Conservation (phyloP, 1,284 basidiomycete genomes). For the Earliella scabrosa region DNA sequence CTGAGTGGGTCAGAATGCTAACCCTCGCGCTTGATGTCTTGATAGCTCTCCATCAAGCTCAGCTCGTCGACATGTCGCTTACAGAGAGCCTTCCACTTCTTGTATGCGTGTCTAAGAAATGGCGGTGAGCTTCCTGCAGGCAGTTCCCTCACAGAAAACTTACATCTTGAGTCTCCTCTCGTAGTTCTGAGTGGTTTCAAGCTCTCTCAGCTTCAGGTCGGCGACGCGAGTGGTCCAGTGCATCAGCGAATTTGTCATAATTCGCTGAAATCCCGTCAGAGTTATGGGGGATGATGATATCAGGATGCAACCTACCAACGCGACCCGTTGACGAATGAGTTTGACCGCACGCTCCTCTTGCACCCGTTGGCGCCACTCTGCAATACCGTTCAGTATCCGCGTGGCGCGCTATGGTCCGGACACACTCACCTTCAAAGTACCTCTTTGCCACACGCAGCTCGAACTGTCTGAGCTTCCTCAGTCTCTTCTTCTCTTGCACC, state of each 20-base stretch:
- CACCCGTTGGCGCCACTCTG: slow-evolving; percentile 54
- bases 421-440: slow-evolving; percentile 52
- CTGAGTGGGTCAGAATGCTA: slow-evolving; percentile 16
- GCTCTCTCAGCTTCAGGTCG: slow-evolving; percentile 70
- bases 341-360: slow-evolving; percentile 39
- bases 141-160: slow-evolving; percentile 20
- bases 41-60: slow-evolving; percentile 80
- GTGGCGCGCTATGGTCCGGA: background rate
- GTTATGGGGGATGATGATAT: background rate
- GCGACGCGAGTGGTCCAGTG: slow-evolving; percentile 76
- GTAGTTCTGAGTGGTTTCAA: slow-evolving; percentile 59
- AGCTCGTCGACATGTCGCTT: slow-evolving; percentile 68
- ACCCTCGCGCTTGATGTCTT: slow-evolving; percentile 79
- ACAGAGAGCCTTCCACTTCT: slow-evolving; percentile 68
- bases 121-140: background rate
- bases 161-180: slow-evolving; percentile 53
- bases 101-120: slow-evolving; percentile 44
- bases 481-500: slow-evolving; percentile 51
- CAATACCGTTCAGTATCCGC: slow-evolving; percentile 14
- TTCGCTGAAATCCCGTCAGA: slow-evolving; percentile 47
- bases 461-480: slow-evolving; percentile 50
- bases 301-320: slow-evolving; percentile 41
- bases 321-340: slow-evolving; percentile 43
- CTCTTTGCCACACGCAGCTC: slow-evolving; percentile 43
- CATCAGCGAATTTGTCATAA: slow-evolving; percentile 49